A percentile compares a stretch with the other conserved stretches of the same genome.
These are phyloP conservation scores for Apiospora marii DNA, from an alignment of 2,329 filamentous ascomycete species.

Conservation along the genomic window DNA sequence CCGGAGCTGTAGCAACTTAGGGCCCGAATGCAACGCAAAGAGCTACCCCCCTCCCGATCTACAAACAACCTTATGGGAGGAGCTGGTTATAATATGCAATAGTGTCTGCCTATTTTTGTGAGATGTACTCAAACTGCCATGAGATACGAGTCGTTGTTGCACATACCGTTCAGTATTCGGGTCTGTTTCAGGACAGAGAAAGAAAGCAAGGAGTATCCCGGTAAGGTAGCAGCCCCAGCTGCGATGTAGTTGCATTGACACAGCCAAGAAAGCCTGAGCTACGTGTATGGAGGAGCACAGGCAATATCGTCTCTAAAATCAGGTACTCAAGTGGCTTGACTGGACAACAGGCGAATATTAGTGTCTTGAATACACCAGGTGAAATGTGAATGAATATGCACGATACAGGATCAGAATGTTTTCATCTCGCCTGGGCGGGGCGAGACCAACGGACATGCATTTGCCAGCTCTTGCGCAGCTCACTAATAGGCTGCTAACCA, in stretches of 20 bases:
- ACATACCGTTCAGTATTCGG: no score
- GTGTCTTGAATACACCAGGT: not conserved
- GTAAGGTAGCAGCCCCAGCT: not conserved
- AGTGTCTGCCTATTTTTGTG: no score
- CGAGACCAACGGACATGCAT: not conserved
- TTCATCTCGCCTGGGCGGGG: not conserved
- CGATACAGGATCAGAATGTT: not conserved
- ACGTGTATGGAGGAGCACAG: not conserved
- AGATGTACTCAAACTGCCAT: no score
- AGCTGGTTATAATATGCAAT: no score
- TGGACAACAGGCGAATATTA: not conserved
- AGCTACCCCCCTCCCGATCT: no score
- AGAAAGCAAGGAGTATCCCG: not conserved
- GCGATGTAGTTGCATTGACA: not conserved
- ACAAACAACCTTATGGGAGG: no score
- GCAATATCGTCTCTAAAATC: not conserved
- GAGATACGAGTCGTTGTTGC: no score
- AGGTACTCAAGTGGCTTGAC: not conserved
- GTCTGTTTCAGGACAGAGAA: no score
- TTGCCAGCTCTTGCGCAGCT: not conserved
- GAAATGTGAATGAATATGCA: not conserved
- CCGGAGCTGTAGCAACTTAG: not conserved
- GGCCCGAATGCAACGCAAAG: not conserved
- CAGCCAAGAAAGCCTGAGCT: not conserved
- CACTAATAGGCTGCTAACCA: not conserved